phyloP scores from a whole-genome alignment of 768 basidiomycete species.

The Leccinellum rugosiceps region DNA sequence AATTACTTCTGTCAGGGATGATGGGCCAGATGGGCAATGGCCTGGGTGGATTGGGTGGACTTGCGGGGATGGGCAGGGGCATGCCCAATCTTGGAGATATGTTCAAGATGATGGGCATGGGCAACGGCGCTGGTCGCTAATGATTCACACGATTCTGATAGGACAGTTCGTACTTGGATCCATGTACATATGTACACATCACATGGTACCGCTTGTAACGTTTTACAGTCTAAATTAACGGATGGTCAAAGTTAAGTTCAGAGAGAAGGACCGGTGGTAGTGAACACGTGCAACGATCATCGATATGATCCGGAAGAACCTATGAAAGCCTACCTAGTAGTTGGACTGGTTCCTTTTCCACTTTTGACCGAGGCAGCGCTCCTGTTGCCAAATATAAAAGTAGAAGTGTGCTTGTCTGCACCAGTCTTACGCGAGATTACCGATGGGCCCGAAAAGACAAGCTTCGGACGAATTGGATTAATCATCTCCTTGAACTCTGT shows the following conservation, averaged over 20 bases:
- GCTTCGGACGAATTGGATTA: slow-evolving; percentile 35
- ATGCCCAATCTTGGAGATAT: slow-evolving; percentile 74
- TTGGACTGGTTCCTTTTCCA: slow-evolving; percentile 45
- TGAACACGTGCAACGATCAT: slow-evolving; percentile 9
- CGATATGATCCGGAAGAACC: slow-evolving; percentile 11
- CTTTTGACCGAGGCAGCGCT: slow-evolving; percentile 57
- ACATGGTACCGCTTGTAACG: slow-evolving; percentile 17
- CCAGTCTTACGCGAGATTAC: slow-evolving; percentile 68
- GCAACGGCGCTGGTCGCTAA: slow-evolving; percentile 40
- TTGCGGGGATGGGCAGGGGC: slow-evolving; percentile 52
- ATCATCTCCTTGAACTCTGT: slow-evolving; percentile 15
- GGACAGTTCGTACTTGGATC: slow-evolving; percentile 10
- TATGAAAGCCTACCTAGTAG: slow-evolving; percentile 13
- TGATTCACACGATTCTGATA: slow-evolving; percentile 3
- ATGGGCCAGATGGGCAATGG: slow-evolving; percentile 83
- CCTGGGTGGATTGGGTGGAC: slow-evolving; percentile 48
- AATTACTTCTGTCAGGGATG: slow-evolving; percentile 53
- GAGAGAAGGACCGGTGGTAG: slow-evolving; percentile 4
- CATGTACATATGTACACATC: slow-evolving; percentile 8
- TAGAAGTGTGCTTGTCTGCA: slow-evolving; percentile 76
- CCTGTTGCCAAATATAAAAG: slow-evolving; percentile 78
- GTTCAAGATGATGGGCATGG: slow-evolving; percentile 90
- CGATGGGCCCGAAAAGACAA: slow-evolving; percentile 57
- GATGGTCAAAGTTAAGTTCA: slow-evolving; percentile 30
- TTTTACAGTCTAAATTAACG: slow-evolving; percentile 13